Evolutionary conservation across 2,329 filamentous ascomycete genomes (phyloP), one percentile per base, ranked within the genome.

Genomic region (Talaromyces sp.): DNA sequence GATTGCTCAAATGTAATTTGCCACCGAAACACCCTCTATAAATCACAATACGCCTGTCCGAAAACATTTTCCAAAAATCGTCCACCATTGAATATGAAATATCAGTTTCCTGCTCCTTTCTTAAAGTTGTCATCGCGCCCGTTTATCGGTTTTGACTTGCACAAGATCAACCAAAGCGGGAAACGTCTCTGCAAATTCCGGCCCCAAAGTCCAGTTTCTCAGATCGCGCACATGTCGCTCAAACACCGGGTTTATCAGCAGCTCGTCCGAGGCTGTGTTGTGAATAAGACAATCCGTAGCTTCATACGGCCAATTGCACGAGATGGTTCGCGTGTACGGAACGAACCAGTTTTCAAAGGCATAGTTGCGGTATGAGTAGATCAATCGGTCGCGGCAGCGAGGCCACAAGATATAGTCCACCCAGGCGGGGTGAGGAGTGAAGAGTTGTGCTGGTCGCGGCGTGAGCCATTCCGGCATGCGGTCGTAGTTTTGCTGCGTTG

Each of bases 191-290:
- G 82, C 81, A 72, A 94, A 94, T 1, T 80, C 79, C 5, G 84
- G 81, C 0, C 91, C 91, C 1, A 96, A 70, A 61, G 85, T 88
- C 92, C 92, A 97, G 68, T 96, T 96, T 61, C 87, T 83, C 43
- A 92, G 70, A 50, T 89, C 82, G 3, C 88, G 77, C 54, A 96
- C 70, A 71, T 97, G 92, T 41, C 85, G 81, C 75, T 95, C 90
- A 71, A 96, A 96, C 0, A 91, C 89, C 0, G 91, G 91, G 65
- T 94, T 96, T 64, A 96, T 91, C 64, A 89, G 81, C 62, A 91
- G 79, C 67, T 92, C 88, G 9, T 88, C 85, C 5, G 72, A 72
- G 35, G 77, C 75, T 0, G 72, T 70, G 1, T 73, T 72, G 58
- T 82, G 79, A 27, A 90, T 76, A 27, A 96, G 78, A 38, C 87